Conservation (phyloP, 345 rosid genomes). For the Trapa bicornis region DNA sequence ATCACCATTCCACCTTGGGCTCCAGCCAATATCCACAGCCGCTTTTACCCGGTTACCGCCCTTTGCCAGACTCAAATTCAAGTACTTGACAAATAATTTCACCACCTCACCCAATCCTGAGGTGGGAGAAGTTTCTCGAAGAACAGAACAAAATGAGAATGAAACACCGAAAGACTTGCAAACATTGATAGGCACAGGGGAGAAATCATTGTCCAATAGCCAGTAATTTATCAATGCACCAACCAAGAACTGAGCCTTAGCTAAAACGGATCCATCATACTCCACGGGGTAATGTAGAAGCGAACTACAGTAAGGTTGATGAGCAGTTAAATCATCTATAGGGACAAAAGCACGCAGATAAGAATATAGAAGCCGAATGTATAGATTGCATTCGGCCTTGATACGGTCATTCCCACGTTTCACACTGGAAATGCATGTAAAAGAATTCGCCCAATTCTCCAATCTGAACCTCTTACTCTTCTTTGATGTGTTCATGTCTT, state of each 20-base stretch:
- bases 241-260: constrained; percentile 70
- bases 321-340: constrained; percentile 34
- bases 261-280: constrained; percentile 45
- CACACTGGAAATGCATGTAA: constrained; percentile 40
- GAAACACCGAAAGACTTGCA: constrained; percentile 63
- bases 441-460: constrained; percentile 54
- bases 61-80: constrained; percentile 49
- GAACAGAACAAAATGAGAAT: constrained; percentile 32
- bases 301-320: constrained; percentile 67
- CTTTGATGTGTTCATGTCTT: constrained; percentile 19
- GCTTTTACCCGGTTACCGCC: constrained; percentile 23
- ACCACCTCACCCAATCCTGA: constrained; percentile 67
- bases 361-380: constrained; percentile 49
- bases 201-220: constrained; percentile 88
- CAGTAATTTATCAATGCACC: constrained; percentile 60
- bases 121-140: constrained; percentile 58
- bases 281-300: constrained; percentile 54
- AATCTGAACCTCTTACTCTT: constrained; percentile 38
- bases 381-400: constrained; percentile 42
- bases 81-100: constrained; percentile 70
- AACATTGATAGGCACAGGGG: constrained; percentile 41
- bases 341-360: constrained; percentile 80
- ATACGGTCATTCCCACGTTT: constrained; percentile 45
- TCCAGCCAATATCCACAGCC: constrained; percentile 21
- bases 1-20: constrained; percentile 34